Conservation (phyloP, 2,329 filamentous ascomycete species). For the Talaromyces rugulosus region DNA sequence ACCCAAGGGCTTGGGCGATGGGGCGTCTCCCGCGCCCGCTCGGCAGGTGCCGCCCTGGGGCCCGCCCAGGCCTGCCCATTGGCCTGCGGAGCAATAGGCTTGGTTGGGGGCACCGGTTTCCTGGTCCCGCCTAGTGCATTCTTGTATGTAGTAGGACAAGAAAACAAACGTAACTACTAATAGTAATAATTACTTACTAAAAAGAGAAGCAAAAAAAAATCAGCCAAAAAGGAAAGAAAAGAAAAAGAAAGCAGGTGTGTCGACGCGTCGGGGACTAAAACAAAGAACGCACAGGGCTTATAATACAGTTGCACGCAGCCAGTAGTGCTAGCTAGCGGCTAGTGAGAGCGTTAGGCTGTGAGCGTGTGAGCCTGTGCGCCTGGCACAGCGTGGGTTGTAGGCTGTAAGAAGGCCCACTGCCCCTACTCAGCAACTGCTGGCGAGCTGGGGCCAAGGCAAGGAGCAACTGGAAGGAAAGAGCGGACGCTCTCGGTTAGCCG, state of each 20-base stretch:
- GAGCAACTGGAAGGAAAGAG: not conserved
- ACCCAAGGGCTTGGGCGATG: conserved; percentile 14
- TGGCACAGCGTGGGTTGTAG: not conserved
- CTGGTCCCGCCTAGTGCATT: not conserved
- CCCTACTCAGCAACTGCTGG: not conserved
- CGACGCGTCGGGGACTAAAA: not conserved
- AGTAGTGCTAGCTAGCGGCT: not conserved
- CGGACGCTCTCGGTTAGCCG: not conserved
- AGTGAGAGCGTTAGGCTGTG: not conserved
- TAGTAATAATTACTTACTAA: too few relatives aligned
- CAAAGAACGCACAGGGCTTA: not conserved
- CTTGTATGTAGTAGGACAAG: not conserved
- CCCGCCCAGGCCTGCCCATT: not conserved
- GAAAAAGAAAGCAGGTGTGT: not conserved
- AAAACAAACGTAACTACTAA: too few relatives aligned
- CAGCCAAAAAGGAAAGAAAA: not conserved
- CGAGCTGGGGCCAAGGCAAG: not conserved
- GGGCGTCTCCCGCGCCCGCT: conserved; percentile 2
- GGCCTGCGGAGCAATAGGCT: not conserved
- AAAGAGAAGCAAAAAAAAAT: not conserved
- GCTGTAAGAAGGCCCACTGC: not conserved
- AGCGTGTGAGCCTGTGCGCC: not conserved
- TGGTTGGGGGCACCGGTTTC: not conserved
- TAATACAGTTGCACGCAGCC: not conserved
- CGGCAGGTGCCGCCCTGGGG: conserved; percentile 5